phyloP scores from a whole-genome alignment of 352 stramenopile genomes.

The Phytopythium oedochilum region DNA sequence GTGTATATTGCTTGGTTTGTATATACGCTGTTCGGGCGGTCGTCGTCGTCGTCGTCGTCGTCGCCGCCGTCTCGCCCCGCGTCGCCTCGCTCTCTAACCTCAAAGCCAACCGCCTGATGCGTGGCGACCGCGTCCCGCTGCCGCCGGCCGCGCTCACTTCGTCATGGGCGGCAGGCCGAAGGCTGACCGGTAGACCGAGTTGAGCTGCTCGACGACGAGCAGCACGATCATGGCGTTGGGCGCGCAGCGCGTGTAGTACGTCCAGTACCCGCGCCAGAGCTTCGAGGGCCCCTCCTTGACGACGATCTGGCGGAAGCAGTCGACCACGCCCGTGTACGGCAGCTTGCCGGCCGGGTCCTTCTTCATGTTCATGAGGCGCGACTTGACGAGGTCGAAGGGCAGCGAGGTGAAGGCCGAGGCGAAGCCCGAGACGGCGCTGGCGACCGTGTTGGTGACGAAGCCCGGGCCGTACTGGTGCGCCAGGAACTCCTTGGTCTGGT shows the following conservation, averaged over 20 bases:
- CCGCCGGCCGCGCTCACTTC: constrained; percentile 8
- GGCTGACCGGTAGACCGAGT: constrained; percentile 75
- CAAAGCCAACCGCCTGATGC: not conserved
- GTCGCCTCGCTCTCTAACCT: not conserved
- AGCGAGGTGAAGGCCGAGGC: constrained; percentile 97
- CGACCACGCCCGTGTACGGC: constrained; percentile 94
- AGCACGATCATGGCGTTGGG: constrained; percentile 99
- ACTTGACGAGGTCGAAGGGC: constrained; percentile 99
- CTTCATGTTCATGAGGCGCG: constrained; percentile 97
- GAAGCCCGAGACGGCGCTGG: constrained; percentile 95
- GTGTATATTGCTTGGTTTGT: constrained; percentile 2
- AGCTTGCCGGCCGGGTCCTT: constrained; percentile 88
- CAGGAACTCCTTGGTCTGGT: constrained; percentile 96
- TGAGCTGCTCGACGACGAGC: constrained; percentile 96
- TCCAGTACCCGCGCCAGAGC: constrained; percentile 97
- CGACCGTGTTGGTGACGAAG: constrained; percentile 91
- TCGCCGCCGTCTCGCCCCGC: too few relatives aligned
- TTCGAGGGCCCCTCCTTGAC: constrained; percentile 93
- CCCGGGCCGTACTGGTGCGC: constrained; percentile 56
- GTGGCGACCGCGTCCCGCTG: not conserved
- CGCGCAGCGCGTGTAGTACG: constrained; percentile 98
- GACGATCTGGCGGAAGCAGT: constrained; percentile 95
- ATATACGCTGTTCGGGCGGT: not conserved
- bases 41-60: too few relatives aligned
- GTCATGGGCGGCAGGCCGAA: constrained; percentile 28